phyloP scores from a whole-genome alignment of 768 basidiomycete species.

The Boletus sp. region DNA sequence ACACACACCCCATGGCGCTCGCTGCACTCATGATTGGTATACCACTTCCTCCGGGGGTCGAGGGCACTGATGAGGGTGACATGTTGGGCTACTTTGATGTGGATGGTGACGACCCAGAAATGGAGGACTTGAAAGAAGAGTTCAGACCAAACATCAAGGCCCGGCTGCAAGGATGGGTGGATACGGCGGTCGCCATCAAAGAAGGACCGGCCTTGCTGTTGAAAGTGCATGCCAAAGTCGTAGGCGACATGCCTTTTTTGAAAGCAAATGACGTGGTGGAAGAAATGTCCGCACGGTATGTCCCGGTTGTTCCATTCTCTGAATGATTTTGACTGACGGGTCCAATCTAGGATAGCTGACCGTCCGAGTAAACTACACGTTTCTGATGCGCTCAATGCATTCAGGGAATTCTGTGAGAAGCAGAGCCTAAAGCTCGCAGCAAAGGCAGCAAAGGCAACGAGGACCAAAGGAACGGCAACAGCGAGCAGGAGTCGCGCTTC shows the following conservation, averaged over 20 bases:
- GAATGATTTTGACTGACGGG: background rate
- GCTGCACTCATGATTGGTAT: constrained; percentile 66
- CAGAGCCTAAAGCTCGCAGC: constrained; percentile 42
- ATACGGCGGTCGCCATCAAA: constrained; percentile 37
- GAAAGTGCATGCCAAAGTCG: constrained; percentile 43
- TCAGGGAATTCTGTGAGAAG: constrained; percentile 48
- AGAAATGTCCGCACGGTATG: constrained; percentile 55
- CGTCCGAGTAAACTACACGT: constrained; percentile 54
- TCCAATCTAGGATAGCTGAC: constrained; percentile 44
- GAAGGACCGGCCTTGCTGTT: constrained; percentile 38
- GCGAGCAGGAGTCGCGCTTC: background rate
- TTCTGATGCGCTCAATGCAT: constrained; percentile 47
- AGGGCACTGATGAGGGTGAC: constrained; percentile 44
- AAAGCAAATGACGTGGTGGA: constrained; percentile 48
- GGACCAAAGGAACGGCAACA: background rate
- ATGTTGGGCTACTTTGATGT: constrained; percentile 50
- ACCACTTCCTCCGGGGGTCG: constrained; percentile 39
- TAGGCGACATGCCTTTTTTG: constrained; percentile 59
- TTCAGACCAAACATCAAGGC: constrained; percentile 56
- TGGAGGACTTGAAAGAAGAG: constrained; percentile 61
- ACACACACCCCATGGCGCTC: constrained; percentile 54
- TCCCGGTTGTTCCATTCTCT: background rate
- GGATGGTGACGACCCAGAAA: constrained; percentile 51
- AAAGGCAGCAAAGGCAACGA: constrained; percentile 19
- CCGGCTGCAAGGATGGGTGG: constrained; percentile 58